A percentile compares a stretch with the other conserved stretches of the same genome.
Conservation (phyloP, 176 grass and related monocot species). For the Eremochloa ophiuroides region DNA sequence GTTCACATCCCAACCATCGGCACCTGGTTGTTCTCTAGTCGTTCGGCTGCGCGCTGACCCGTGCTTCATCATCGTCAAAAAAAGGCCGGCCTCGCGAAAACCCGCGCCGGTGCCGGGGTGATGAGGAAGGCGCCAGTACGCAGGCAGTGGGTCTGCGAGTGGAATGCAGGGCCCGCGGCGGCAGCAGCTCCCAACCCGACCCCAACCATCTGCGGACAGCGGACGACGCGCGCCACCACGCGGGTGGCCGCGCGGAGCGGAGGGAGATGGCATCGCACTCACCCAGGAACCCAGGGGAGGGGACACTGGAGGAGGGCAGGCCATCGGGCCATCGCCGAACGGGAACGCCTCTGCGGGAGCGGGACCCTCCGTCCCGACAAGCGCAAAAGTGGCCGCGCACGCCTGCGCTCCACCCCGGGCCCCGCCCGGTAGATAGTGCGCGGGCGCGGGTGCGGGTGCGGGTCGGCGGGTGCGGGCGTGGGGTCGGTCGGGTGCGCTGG, state of each 20-base stretch:
- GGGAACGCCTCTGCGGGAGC: no score
- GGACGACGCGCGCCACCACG: neutral
- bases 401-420: slow-evolving; percentile 18
- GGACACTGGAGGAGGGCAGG: no score
- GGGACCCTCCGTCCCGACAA: slow-evolving; percentile 32
- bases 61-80: neutral
- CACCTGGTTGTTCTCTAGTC: neutral
- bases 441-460: no score
- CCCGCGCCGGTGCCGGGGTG: neutral
- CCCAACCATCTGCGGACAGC: neutral
- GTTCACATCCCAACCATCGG: neutral
- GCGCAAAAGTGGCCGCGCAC: slow-evolving; percentile 46
- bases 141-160: no score
- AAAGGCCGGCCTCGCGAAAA: neutral
- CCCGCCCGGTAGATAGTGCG: neutral
- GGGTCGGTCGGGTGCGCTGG: neutral
- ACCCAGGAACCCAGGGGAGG: neutral
- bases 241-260: neutral
- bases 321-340: neutral
- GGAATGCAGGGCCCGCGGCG: slow-evolving; percentile 1
- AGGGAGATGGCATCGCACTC: slow-evolving; percentile 23
- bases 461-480: slow-evolving; percentile 8
- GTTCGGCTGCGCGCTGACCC: neutral
- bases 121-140: neutral
- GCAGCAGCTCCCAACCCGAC: neutral